Percentiles rank a stretch among this genome's conserved stretches.
phyloP scores from a whole-genome alignment of 2,329 filamentous ascomycete species.

The Drechslerella dactyloides region DNA sequence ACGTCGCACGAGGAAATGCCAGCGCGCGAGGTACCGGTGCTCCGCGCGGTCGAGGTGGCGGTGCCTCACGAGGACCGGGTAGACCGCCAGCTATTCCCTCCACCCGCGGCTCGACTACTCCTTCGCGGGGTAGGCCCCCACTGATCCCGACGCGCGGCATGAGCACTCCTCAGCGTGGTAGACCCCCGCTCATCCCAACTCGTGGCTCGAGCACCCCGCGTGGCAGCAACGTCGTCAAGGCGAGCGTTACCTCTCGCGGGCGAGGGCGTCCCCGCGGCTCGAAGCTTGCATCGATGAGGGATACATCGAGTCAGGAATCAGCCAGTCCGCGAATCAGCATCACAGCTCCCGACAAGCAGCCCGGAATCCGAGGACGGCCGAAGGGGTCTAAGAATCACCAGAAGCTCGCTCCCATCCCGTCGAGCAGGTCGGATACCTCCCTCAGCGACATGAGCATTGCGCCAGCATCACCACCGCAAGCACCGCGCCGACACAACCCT shows the following conservation, averaged over 20 bases:
- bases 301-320: slow-evolving; percentile 21
- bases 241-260: slow-evolving; percentile 31
- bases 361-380: slow-evolving; percentile 28
- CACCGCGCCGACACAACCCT: neutral
- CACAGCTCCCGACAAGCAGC: neutral
- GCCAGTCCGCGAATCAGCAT: slow-evolving; percentile 1
- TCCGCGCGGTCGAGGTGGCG: slow-evolving; percentile 11
- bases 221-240: slow-evolving; percentile 24
- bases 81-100: too few relatives aligned
- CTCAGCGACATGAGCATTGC: slow-evolving; percentile 1
- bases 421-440: slow-evolving; percentile 17
- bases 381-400: slow-evolving; percentile 29
- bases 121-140: slow-evolving; percentile 13
- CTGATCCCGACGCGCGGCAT: slow-evolving; percentile 9
- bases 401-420: slow-evolving; percentile 6
- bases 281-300: slow-evolving; percentile 14
- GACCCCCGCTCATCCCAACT: slow-evolving; percentile 27
- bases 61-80: too few relatives aligned
- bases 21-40: neutral
- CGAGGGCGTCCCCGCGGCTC: slow-evolving; percentile 38
- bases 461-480: neutral
- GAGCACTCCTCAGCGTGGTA: slow-evolving; percentile 4
- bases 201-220: slow-evolving; percentile 24
- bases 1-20: slow-evolving; percentile 1
- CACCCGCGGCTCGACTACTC: too few relatives aligned